Evolutionary conservation across 2,329 filamentous ascomycete species (phyloP), one percentile per base, ranked within the genome.

Genomic region (Alternaria burnsii): DNA sequence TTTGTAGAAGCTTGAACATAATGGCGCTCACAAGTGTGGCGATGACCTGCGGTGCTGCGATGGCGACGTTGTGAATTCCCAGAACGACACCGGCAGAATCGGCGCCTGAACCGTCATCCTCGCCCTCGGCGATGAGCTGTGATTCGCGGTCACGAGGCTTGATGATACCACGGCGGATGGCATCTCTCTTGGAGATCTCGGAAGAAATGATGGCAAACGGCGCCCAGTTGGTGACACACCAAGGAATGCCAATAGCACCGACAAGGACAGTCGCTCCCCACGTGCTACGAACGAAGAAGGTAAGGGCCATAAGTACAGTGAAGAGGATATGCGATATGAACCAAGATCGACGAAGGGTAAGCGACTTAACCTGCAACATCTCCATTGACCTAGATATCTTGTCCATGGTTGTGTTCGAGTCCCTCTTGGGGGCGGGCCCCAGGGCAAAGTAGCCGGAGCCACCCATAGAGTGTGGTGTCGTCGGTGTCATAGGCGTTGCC

Each of bases 151-250:
- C 76, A 5, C 75, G 74, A 4, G 77, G 78, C 9, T 78, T 79
- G 22, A 82, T 79, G 26, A 81, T 77, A 12, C 83, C 81, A 22
- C 87, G 84, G 52, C 85, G 83, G 48, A 89, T 85, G 26, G 90
- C 88, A 74, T 97, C 92, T 6, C 93, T 89, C 61, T 89, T 91
- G 62, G 91, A 91, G 63, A 98, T 94, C 78, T 98, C 94, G 5
- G 92, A 92, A 46, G 92, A 93, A 75, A 98, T 97, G 70, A 98
- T 91, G 40, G 94, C 94, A 82, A 94, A 98, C 0, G 94, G 94
- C 0, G 94, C 94, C 94, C 94, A 98, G 26, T 96, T 87, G 2
- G 93, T 93, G 71, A 97, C 82, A 22, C 94, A 93, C 94, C 94
- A 98, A 1, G 92, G 93, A 59, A 98, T 88, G 34, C 94, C 94